Evolutionary conservation across 2,329 filamentous ascomycete genomes (phyloP).

Genomic region (Pseudogymnoascus sp.): DNA sequence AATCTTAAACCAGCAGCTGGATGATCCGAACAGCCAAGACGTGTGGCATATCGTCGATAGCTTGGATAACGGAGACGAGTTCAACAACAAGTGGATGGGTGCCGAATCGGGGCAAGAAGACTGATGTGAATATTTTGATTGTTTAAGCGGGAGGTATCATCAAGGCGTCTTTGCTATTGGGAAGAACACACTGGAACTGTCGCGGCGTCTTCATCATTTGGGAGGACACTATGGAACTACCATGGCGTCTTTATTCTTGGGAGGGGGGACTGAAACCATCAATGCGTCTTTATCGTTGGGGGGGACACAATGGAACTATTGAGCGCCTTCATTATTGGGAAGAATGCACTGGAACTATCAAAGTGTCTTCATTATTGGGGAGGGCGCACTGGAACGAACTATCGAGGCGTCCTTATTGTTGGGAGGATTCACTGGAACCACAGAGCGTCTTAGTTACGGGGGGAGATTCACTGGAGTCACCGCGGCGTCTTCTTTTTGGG

Average conservation of each 20-base stretch:
- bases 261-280: background rate
- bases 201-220: background rate
- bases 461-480: background rate
- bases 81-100: conserved; percentile 27
- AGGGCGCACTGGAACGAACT: background rate
- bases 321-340: background rate
- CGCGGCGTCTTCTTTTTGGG: background rate
- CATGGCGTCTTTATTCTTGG: background rate
- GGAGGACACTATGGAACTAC: background rate
- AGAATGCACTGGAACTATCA: background rate
- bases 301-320: background rate
- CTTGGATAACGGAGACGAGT: conserved; percentile 24
- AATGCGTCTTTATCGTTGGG: background rate
- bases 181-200: background rate
- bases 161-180: background rate
- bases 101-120: conserved; percentile 10
- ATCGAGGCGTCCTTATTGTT: background rate
- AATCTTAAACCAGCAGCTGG: conserved; percentile 18
- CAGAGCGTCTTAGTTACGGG: background rate
- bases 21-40: conserved; percentile 23
- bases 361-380: background rate
- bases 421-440: background rate
- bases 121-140: conserved; percentile 7
- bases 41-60: conserved; percentile 25
- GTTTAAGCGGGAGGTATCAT: background rate